Conservation (phyloP, 2,329 filamentous ascomycete genomes). For the Davidsoniella neocaledoniae region DNA sequence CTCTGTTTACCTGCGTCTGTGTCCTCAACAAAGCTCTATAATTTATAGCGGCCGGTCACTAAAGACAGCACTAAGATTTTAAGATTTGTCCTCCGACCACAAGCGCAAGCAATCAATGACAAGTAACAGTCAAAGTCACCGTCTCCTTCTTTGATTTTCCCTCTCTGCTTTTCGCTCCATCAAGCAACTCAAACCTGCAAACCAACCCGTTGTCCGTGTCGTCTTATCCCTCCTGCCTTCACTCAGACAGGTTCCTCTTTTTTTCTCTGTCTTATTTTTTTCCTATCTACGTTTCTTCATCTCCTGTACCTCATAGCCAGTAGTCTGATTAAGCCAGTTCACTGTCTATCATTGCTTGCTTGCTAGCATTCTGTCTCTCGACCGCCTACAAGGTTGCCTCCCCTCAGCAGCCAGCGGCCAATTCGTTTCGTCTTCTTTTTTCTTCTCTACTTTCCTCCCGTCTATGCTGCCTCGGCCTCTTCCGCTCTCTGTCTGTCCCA, state of each 20-base stretch:
- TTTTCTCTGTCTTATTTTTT: neutral
- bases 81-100: neutral
- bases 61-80: too few species aligned
- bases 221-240: conserved; percentile 1
- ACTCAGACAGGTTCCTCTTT: neutral
- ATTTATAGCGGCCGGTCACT: too few species aligned
- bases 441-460: neutral
- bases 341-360: too few species aligned
- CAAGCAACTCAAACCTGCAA: too few species aligned
- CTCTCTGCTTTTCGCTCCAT: too few species aligned
- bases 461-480: neutral
- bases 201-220: neutral
- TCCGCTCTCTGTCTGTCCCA: neutral
- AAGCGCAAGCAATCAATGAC: neutral
- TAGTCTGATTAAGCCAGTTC: too few species aligned
- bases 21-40: too few species aligned
- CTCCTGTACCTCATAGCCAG: neutral
- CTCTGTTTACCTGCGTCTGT: too few species aligned
- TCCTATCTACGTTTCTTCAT: neutral
- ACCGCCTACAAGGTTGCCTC: neutral
- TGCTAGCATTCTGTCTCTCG: neutral
- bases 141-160: too few species aligned
- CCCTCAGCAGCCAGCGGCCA: too few species aligned
- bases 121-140: neutral
- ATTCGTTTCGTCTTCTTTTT: neutral